Evolutionary conservation across 2,329 filamentous ascomycete genomes (phyloP).

Genomic region (Chaetomium strumarium): DNA sequence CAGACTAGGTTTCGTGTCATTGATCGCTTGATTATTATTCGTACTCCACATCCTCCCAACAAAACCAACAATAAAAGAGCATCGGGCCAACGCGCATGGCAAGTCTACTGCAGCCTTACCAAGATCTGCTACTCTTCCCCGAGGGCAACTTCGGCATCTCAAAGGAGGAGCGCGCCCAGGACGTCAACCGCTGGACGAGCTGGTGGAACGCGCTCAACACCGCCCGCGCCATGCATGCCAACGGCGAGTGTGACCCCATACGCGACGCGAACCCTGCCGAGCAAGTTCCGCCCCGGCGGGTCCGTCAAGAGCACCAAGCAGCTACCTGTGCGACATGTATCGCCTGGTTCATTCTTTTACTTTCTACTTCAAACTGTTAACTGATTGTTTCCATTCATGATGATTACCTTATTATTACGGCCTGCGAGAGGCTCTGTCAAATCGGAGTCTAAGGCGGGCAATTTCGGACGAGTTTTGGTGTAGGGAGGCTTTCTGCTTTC

Average conservation of each 20-base stretch:
- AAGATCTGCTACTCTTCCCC: conserved; percentile 39
- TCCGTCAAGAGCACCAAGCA: conserved; percentile 31
- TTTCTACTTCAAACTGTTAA: no score
- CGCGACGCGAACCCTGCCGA: conserved; percentile 34
- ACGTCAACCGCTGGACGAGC: conserved; percentile 35
- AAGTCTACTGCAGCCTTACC: no score
- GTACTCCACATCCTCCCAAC: no score
- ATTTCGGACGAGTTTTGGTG: no score
- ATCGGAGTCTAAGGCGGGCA: no score
- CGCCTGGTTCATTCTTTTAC: no score
- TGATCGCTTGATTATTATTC: no score
- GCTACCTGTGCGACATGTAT: conserved; percentile 14
- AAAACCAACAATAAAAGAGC: no score
- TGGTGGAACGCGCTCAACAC: conserved; percentile 37
- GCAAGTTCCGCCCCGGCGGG: conserved; percentile 34
- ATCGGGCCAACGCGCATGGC: no score
- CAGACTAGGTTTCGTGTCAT: conserved; percentile 9
- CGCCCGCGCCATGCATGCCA: conserved; percentile 36
- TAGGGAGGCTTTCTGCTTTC: not conserved
- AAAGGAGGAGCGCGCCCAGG: conserved; percentile 28
- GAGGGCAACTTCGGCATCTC: conserved; percentile 28
- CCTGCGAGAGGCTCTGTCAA: no score
- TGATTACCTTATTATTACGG: no score
- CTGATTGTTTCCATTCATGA: no score
- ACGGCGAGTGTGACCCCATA: conserved; percentile 39